Conservation (phyloP, 306 rosid genomes). For the Acacia confusa region DNA sequence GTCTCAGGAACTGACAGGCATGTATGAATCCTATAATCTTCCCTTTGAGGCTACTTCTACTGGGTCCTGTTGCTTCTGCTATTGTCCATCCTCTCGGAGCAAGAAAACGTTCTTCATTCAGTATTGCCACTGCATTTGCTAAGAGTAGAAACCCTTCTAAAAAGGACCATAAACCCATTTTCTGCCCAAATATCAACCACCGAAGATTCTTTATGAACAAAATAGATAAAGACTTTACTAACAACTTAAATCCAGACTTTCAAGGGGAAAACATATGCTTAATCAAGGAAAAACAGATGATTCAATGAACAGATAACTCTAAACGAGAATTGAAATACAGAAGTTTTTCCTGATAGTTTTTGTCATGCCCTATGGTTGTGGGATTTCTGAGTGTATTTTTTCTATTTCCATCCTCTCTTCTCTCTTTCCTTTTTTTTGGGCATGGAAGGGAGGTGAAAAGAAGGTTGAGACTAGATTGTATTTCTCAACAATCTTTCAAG, state of each 20-base stretch:
- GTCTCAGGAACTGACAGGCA: conserved; percentile 73
- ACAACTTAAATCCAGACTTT: not conserved
- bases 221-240: not conserved
- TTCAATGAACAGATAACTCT: not conserved
- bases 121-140: conserved; percentile 75
- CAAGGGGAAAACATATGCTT: not conserved
- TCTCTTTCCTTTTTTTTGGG: not conserved
- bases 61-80: conserved; percentile 51
- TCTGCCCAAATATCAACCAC: conserved; percentile 24
- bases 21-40: conserved; percentile 68
- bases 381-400: not conserved
- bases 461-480: not conserved
- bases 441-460: not conserved
- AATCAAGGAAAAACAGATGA: not conserved
- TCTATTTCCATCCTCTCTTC: not conserved
- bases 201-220: conserved; percentile 6
- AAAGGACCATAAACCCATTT: conserved; percentile 74
- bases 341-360: not conserved
- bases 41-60: conserved; percentile 63
- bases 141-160: conserved; percentile 71
- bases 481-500: not conserved
- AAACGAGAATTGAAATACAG: not conserved
- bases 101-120: conserved; percentile 88
- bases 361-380: not conserved
- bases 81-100: conserved; percentile 82